Conservation (phyloP, 768 basidiomycete genomes). For the Lenzites betulinus region DNA sequence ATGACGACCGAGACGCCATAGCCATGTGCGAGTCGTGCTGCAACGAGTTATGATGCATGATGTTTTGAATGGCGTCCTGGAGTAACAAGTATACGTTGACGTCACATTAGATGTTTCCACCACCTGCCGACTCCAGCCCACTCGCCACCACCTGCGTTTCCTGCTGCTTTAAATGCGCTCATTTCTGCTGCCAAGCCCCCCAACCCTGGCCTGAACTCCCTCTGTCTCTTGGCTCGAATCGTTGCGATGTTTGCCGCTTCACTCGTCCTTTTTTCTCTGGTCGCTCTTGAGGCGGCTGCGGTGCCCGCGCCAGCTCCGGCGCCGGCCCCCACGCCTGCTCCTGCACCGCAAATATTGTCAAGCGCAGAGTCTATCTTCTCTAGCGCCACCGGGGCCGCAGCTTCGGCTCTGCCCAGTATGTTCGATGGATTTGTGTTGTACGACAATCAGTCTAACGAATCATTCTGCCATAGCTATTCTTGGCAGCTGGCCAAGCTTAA, state of each 20-base stretch:
- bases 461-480: conserved; percentile 15
- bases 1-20: too few species aligned
- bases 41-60: too few species aligned
- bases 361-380: conserved; percentile 12
- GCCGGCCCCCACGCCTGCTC: conserved; percentile 4
- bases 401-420: conserved; percentile 17
- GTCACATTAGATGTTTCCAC: too few species aligned
- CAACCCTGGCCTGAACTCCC: too few species aligned
- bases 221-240: not conserved
- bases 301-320: conserved; percentile 5
- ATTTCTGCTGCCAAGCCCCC: too few species aligned
- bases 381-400: conserved; percentile 16
- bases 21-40: too few species aligned
- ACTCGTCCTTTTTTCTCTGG: conserved; percentile 5
- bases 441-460: not conserved
- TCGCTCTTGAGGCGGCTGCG: not conserved
- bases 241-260: not conserved
- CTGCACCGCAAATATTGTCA: conserved; percentile 8
- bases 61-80: too few species aligned
- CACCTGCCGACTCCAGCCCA: too few species aligned
- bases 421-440: not conserved
- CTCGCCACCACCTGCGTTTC: too few species aligned
- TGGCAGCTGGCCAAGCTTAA: conserved; percentile 25
- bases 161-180: too few species aligned
- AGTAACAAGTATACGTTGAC: too few species aligned